Conservation (phyloP, 306 rosid species). For the Trichosanthes truncata region DNA sequence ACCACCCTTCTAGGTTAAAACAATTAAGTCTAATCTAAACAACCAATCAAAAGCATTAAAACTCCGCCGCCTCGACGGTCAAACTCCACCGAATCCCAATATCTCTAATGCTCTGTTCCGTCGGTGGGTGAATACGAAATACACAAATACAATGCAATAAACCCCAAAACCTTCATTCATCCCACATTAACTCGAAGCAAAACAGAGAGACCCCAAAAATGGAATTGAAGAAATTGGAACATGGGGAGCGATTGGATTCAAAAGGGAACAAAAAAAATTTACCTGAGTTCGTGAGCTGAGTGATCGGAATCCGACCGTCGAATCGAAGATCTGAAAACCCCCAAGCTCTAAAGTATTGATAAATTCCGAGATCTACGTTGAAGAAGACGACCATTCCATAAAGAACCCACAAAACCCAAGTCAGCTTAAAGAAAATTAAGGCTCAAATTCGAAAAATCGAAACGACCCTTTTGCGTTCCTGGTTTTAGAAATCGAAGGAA, state of each 20-base stretch:
- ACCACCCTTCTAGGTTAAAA: background rate
- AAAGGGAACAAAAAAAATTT: background rate
- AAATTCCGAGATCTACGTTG: slow-evolving; percentile 4
- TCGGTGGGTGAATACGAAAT: background rate
- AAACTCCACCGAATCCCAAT: background rate
- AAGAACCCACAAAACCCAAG: background rate
- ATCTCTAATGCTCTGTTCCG: background rate
- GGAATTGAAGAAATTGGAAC: background rate
- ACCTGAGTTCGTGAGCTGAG: slow-evolving; percentile 6
- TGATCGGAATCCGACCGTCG: slow-evolving; percentile 8
- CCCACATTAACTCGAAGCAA: background rate
- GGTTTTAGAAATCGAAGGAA: background rate
- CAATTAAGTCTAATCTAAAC: background rate
- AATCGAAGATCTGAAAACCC: slow-evolving; percentile 8
- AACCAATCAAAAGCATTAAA: background rate
- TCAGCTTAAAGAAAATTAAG: background rate
- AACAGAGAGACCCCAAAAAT: background rate
- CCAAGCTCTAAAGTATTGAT: background rate
- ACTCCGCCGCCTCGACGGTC: background rate
- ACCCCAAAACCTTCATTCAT: background rate
- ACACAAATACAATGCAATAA: background rate
- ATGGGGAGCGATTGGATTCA: background rate
- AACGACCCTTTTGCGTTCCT: background rate
- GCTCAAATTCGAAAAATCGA: background rate
- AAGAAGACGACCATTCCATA: background rate